phyloP scores from a whole-genome alignment of 345 rosid species.

The Gossypium sturtianum region DNA sequence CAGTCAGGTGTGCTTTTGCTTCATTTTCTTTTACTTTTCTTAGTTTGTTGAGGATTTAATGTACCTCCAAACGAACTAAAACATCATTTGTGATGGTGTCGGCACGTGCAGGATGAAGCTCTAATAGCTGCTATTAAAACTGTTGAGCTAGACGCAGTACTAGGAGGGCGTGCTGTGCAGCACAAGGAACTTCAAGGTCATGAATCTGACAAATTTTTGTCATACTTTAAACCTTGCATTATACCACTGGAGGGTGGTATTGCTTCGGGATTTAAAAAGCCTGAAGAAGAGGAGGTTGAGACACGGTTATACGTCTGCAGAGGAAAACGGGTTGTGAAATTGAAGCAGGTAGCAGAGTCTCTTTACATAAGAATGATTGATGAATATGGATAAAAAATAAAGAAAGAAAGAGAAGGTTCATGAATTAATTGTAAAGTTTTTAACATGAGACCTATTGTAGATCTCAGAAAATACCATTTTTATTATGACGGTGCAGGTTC shows the following conservation, averaged over 20 bases:
- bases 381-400: not conserved
- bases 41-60: not conserved
- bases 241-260: slow-evolving; percentile 97
- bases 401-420: not conserved
- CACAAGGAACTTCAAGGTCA: slow-evolving; percentile 94
- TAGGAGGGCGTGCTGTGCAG: slow-evolving; percentile 99
- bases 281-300: slow-evolving; percentile 81
- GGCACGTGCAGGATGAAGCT: slow-evolving; percentile 74
- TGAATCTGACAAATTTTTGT: slow-evolving; percentile 94
- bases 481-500: slow-evolving; percentile 50
- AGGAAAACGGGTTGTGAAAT: slow-evolving; percentile 79
- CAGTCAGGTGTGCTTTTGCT: slow-evolving; percentile 59
- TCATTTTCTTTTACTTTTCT: slow-evolving; percentile 1
- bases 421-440: not conserved
- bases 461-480: slow-evolving; percentile 13
- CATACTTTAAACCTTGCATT: slow-evolving; percentile 93
- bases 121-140: slow-evolving; percentile 95
- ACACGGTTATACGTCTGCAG: slow-evolving; percentile 74
- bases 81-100: slow-evolving; percentile 8
- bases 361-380: not conserved
- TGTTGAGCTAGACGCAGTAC: slow-evolving; percentile 87
- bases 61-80: slow-evolving; percentile 12
- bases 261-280: slow-evolving; percentile 81
- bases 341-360: slow-evolving; percentile 73
- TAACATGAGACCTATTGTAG: slow-evolving; percentile 12